A percentile compares a stretch with the other conserved stretches of the same genome.
Conservation (phyloP, 768 basidiomycete species). For the Tulasnella sp. region DNA sequence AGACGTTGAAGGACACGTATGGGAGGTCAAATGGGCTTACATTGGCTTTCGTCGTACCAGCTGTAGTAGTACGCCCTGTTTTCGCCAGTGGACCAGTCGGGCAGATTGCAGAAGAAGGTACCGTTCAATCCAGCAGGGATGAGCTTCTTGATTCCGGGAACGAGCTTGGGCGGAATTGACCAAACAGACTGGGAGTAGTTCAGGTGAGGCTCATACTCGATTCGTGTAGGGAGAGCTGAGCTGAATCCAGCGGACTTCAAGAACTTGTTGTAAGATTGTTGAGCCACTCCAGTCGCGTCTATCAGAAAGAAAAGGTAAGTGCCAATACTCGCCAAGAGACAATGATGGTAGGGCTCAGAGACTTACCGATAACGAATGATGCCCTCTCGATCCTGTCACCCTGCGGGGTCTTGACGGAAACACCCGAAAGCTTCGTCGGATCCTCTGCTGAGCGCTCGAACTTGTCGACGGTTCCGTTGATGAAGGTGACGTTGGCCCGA, state of each 20-base stretch:
- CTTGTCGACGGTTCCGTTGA: conserved; percentile 26
- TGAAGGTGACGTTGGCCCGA: conserved; percentile 21
- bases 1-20: too few relatives aligned
- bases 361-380: conserved; percentile 23
- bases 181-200: neutral
- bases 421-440: neutral
- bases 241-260: conserved; percentile 21
- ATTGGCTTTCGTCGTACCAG: neutral
- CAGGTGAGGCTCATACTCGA: conserved; percentile 24
- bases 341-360: too few relatives aligned
- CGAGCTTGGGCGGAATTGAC: neutral
- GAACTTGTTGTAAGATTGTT: conserved; percentile 23
- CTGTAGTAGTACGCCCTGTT: neutral
- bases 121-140: neutral
- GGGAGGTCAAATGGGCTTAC: neutral
- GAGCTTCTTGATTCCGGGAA: neutral
- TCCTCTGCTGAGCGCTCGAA: conserved; percentile 19
- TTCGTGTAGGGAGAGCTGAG: conserved; percentile 17
- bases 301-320: neutral
- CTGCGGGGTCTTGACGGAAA: conserved; percentile 17
- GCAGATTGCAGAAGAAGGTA: neutral
- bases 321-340: too few relatives aligned
- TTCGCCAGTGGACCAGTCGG: neutral
- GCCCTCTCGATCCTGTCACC: conserved; percentile 18
- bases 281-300: conserved; percentile 28